These are phyloP conservation scores for Aspergillus mulundensis DNA, from an alignment of 495 filamentous ascomycete genomes.

Conservation along the genomic window DNA sequence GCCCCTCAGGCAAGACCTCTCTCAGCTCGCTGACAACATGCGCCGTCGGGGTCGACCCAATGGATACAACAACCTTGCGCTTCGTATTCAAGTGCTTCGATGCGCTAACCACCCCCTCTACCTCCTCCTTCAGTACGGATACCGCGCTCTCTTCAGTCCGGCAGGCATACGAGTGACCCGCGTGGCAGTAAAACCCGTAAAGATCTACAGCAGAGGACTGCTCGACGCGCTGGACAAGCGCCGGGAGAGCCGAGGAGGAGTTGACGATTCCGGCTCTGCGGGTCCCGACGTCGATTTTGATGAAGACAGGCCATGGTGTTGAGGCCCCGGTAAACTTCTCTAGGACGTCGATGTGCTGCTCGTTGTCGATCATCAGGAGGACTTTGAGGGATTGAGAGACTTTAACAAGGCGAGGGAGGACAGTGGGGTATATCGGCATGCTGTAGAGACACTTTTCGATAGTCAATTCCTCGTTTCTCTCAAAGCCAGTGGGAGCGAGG, in stretches of 20 bases:
- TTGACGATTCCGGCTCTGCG: slow-evolving; percentile 21
- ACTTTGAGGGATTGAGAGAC: slow-evolving; percentile 23
- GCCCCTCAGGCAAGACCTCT: slow-evolving; percentile 14
- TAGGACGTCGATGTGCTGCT: slow-evolving; percentile 29
- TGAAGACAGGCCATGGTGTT: slow-evolving; percentile 26
- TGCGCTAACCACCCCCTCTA: slow-evolving; percentile 9
- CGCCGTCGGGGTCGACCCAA: slow-evolving; percentile 35
- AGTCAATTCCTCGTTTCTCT: not conserved
- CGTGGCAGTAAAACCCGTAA: slow-evolving; percentile 27
- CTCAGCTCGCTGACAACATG: slow-evolving; percentile 28
- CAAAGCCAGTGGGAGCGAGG: not conserved
- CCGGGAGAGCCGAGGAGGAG: slow-evolving; percentile 12
- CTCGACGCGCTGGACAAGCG: slow-evolving; percentile 18
- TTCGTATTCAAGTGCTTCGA: not conserved
- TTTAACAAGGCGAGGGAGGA: slow-evolving; percentile 26
- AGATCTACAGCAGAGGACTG: slow-evolving; percentile 16
- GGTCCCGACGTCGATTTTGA: slow-evolving; percentile 29
- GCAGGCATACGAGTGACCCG: slow-evolving; percentile 21
- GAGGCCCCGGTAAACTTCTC: slow-evolving; percentile 17
- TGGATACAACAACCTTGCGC: slow-evolving; percentile 25
- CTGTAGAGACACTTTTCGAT: slow-evolving; percentile 28
- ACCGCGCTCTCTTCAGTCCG: slow-evolving; percentile 13
- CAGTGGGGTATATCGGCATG: slow-evolving; percentile 28
- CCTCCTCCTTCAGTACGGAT: slow-evolving; percentile 10
- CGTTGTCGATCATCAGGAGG: slow-evolving; percentile 33